A percentile compares a stretch with the other conserved stretches of the same genome.
Evolutionary conservation across 1,284 basidiomycete genomes (phyloP).

Genomic region (Malassezia restricta): DNA sequence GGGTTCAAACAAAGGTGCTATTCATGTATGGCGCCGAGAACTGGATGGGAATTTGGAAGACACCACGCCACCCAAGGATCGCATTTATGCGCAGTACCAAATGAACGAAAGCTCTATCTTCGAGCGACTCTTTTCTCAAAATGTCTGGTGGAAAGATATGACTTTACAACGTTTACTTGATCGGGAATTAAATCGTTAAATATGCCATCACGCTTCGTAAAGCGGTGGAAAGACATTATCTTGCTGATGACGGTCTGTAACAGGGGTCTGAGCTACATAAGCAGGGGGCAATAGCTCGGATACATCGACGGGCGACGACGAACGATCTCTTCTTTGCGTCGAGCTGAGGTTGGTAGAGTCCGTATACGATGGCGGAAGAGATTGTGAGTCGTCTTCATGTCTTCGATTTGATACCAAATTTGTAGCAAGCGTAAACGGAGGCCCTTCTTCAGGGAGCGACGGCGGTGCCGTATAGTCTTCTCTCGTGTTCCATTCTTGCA

Average conservation of each 20-base stretch:
- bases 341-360: neutral
- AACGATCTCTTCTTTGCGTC: no score
- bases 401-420: neutral
- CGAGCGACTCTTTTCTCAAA: constrained; percentile 26
- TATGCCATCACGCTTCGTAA: constrained; percentile 11
- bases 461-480: neutral
- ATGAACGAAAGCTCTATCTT: constrained; percentile 32
- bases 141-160: constrained; percentile 35
- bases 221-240: constrained; percentile 7
- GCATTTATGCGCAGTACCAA: constrained; percentile 38
- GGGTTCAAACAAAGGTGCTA: constrained; percentile 28
- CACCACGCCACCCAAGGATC: constrained; percentile 20
- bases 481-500: neutral
- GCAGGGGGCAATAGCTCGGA: neutral
- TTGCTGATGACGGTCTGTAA: neutral
- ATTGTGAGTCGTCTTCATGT: neutral
- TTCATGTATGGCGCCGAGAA: constrained; percentile 30
- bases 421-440: neutral
- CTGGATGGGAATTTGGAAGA: constrained; percentile 2
- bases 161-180: constrained; percentile 32
- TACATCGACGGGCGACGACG: neutral
- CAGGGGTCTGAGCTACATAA: neutral
- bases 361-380: constrained; percentile 2
- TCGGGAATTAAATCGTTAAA: constrained; percentile 23
- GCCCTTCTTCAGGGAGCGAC: neutral